Conservation (phyloP, 352 stramenopile genomes). For the Globisporangium orthogonon region DNA sequence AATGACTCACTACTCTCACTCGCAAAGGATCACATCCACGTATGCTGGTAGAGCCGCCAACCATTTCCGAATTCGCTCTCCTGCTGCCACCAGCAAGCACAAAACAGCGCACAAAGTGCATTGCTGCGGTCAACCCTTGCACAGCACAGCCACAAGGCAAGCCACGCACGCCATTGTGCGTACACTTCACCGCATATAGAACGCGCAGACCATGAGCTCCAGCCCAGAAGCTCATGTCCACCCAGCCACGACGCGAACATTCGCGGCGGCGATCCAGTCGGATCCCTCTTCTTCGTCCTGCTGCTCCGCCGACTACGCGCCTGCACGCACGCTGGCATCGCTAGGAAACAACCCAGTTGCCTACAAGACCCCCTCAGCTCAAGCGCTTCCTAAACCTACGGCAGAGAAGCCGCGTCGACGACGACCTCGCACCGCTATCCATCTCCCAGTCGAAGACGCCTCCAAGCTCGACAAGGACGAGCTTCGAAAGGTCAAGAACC, state of each 20-base stretch:
- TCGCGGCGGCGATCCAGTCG: neutral
- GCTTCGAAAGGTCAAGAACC: conserved; percentile 67
- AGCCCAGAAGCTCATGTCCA: neutral
- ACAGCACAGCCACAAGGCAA: too few species aligned
- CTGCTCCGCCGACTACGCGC: neutral
- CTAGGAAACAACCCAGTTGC: neutral
- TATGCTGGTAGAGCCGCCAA: too few species aligned
- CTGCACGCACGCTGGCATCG: neutral
- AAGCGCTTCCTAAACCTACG: neutral
- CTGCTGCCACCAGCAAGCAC: neutral
- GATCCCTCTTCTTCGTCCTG: neutral
- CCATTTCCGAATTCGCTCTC: conserved; percentile 1
- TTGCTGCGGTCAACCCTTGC: too few species aligned
- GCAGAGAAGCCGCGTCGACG: conserved; percentile 17
- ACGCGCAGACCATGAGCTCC: neutral
- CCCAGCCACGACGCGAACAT: neutral
- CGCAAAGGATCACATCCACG: too few species aligned
- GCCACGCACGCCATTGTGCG: neutral
- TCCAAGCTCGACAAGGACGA: conserved; percentile 34
- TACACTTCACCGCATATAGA: neutral
- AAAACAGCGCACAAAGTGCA: neutral
- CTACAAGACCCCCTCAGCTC: neutral
- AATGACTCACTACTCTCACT: conserved; percentile 1
- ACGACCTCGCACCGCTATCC: conserved; percentile 42
- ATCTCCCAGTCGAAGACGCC: conserved; percentile 33